phyloP scores from a whole-genome alignment of 495 filamentous ascomycete species.

The Tuber melanosporum region DNA sequence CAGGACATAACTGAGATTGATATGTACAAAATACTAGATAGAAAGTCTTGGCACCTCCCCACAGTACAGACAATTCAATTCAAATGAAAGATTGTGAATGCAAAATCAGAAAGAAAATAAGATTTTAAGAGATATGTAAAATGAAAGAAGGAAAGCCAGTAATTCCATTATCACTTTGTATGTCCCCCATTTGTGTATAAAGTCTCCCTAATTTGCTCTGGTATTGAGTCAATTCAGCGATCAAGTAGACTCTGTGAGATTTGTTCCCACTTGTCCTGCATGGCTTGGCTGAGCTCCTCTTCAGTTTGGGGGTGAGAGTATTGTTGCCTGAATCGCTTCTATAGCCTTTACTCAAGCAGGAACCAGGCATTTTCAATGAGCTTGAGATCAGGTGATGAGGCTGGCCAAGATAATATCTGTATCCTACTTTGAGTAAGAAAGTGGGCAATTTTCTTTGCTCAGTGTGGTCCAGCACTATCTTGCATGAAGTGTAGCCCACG shows the following conservation, averaged over 20 bases:
- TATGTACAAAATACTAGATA: too few relatives aligned
- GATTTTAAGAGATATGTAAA: neutral
- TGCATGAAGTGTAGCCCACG: constrained; percentile 7
- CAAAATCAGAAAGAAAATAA: neutral
- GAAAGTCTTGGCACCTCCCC: neutral
- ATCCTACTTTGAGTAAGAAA: neutral
- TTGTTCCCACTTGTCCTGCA: constrained; percentile 8
- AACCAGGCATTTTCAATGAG: constrained; percentile 15
- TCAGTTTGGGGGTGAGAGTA: neutral
- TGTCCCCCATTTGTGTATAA: neutral
- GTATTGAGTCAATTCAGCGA: constrained; percentile 11
- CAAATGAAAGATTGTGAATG: neutral
- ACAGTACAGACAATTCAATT: neutral
- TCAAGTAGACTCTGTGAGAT: constrained; percentile 4
- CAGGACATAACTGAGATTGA: too few relatives aligned
- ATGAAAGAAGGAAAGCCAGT: neutral
- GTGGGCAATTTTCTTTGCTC: neutral
- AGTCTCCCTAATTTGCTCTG: neutral
- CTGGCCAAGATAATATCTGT: constrained; percentile 2
- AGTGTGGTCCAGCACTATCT: constrained; percentile 2
- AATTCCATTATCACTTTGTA: neutral
- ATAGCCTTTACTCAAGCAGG: constrained; percentile 7
- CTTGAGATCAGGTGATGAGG: constrained; percentile 9
- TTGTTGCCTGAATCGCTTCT: too few relatives aligned
- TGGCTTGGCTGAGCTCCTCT: constrained; percentile 5